phyloP scores from a whole-genome alignment of 306 rosid genomes.

The Aeschynomene evenia region DNA sequence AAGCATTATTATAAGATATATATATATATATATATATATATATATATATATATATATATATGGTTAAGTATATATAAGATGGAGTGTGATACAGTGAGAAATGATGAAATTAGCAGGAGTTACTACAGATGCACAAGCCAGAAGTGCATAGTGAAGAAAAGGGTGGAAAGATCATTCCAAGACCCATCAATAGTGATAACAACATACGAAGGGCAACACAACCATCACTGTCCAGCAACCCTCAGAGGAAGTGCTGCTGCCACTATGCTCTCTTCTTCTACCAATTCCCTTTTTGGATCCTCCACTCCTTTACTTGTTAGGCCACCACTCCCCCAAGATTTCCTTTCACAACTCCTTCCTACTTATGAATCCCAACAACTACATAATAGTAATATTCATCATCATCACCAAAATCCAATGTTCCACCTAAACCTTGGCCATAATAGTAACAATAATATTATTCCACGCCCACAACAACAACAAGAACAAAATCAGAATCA shows the following conservation, averaged over 20 bases:
- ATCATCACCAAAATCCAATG: constrained; percentile 36
- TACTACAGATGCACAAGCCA: constrained; percentile 89
- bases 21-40: too few relatives aligned
- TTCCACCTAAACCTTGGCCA: constrained; percentile 43
- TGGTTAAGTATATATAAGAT: background rate
- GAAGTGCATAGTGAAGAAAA: constrained; percentile 75
- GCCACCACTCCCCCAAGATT: constrained; percentile 50
- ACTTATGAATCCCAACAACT: constrained; percentile 2
- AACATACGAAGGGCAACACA: constrained; percentile 90
- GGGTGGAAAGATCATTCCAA: constrained; percentile 81
- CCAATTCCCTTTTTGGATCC: constrained; percentile 49
- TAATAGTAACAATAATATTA: too few relatives aligned
- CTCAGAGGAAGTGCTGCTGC: constrained; percentile 66
- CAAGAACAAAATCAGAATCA: constrained; percentile 40
- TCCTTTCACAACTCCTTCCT: constrained; percentile 68
- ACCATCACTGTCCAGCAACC: constrained; percentile 81
- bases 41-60: too few relatives aligned
- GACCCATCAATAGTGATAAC: constrained; percentile 76
- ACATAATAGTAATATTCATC: background rate
- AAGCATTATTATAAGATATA: too few relatives aligned
- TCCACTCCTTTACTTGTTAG: constrained; percentile 35
- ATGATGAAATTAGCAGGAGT: too few relatives aligned
- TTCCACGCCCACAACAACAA: background rate
- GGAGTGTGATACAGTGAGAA: too few relatives aligned
- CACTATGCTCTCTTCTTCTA: constrained; percentile 46